Evolutionary conservation across 1,284 basidiomycete species (phyloP), one percentile per base, ranked within the genome.

Genomic region (Cystobasidiaceae sp.): DNA sequence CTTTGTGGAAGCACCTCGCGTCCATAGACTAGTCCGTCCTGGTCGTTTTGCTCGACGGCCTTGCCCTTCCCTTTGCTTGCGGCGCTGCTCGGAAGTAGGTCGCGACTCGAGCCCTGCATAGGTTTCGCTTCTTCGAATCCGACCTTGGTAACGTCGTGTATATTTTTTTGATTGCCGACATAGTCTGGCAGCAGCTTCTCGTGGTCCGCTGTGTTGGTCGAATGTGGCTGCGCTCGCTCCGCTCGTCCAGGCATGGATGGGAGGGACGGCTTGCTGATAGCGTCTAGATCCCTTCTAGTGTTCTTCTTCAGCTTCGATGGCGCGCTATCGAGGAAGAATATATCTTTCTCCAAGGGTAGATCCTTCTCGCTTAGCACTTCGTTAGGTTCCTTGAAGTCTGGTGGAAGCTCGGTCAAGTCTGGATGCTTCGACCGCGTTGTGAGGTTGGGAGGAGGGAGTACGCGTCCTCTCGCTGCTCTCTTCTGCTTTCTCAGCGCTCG

Each of bases 311-410:
- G 27, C 9, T 44, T 49, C 5, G 28, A 48, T 5, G 60, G 60
- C 32, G 32, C 30, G 15, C 51, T 64, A 56, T 64, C 61, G 21
- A 64, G 43, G 51, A 55, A 45, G 44, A 64, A 64, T 13, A 64
- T 34, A 21, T 27, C 45, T 27, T 34, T 34, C 17, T 50, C 33
- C 45, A 60, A 23, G 28, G 28, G 28, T 17, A 25, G 21, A 23
- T 28, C 41, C 1, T 13, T 33, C 23, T 56, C 15, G 32, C 25
- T 51, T 5, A 13, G 15, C n/a, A 21, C 30, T 9, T 32, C 21
- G n/a, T 21, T 45, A 37, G 28, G 32, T 44, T 51, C 25, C 19
- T 60, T 48, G 28, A 34, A 32, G 34, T 51, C 50, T 2, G 9
- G 32, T 25, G 21, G n/a, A 25, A 33, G 19, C n/a, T 25, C 48